phyloP scores from a whole-genome alignment of 805 yeast species.

The Metschnikowia cubensis region DNA sequence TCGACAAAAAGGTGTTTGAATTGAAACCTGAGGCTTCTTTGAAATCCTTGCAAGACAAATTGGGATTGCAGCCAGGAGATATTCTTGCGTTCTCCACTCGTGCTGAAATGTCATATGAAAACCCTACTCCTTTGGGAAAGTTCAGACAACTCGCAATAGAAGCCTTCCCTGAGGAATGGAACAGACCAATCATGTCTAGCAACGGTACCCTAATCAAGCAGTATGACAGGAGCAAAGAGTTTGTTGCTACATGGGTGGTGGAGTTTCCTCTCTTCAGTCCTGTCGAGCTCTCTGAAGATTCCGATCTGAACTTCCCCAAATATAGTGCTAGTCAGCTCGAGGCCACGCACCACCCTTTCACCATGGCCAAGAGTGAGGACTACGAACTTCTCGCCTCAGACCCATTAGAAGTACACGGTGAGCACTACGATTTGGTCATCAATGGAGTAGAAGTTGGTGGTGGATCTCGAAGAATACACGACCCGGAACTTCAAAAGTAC shows the following conservation, averaged over 20 bases:
- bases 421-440: slow-evolving; percentile 89
- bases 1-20: slow-evolving; percentile 26
- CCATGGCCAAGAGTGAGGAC: slow-evolving; percentile 79
- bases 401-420: slow-evolving; percentile 73
- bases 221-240: slow-evolving; percentile 29
- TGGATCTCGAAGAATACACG: slow-evolving; percentile 94
- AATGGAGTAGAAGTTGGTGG: slow-evolving; percentile 98
- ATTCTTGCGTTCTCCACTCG: slow-evolving; percentile 78
- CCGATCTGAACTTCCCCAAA: slow-evolving; percentile 48
- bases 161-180: slow-evolving; percentile 48
- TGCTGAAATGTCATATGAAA: slow-evolving; percentile 67
- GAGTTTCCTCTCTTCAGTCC: slow-evolving; percentile 93
- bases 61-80: slow-evolving; percentile 62
- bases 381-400: slow-evolving; percentile 48
- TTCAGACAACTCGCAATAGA: slow-evolving; percentile 71
- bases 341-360: slow-evolving; percentile 96
- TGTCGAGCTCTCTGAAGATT: slow-evolving; percentile 32
- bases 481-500: slow-evolving; percentile 68
- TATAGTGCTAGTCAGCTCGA: slow-evolving; percentile 49
- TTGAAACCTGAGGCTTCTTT: slow-evolving; percentile 16
- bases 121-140: slow-evolving; percentile 92
- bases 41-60: slow-evolving; percentile 14
- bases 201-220: slow-evolving; percentile 12
- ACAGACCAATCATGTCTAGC: slow-evolving; percentile 31
- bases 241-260: slow-evolving; percentile 80